These are phyloP conservation scores for Rhododendron vialii DNA, from an alignment of 148 eudicot species.

Conservation along the genomic window DNA sequence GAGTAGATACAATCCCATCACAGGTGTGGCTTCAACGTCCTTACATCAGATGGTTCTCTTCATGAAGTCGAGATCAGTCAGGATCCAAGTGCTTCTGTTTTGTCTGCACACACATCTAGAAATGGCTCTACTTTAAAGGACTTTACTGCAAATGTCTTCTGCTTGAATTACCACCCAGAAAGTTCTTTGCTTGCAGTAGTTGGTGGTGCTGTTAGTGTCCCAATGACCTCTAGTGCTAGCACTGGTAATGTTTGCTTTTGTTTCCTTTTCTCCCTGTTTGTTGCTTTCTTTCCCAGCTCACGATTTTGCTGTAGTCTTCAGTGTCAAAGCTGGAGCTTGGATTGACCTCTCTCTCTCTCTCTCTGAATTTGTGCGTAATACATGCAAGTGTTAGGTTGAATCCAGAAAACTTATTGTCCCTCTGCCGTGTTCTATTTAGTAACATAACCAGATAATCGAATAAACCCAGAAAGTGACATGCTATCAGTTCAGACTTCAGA, in stretches of 20 bases:
- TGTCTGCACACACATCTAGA: slow-evolving; percentile 41
- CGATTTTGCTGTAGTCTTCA: neutral
- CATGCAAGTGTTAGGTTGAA: neutral
- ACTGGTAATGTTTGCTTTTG: slow-evolving; percentile 30
- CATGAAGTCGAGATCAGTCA: slow-evolving; percentile 78
- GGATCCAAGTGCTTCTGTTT: slow-evolving; percentile 69
- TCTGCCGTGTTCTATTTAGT: neutral
- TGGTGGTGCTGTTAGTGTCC: slow-evolving; percentile 41
- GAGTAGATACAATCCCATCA: slow-evolving; percentile 14
- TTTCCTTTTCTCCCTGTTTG: slow-evolving; percentile 3
- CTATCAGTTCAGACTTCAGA: neutral
- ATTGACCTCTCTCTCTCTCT: neutral
- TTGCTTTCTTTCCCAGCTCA: neutral
- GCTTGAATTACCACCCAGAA: slow-evolving; percentile 54
- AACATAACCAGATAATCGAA: neutral
- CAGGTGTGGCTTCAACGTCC: slow-evolving; percentile 82
- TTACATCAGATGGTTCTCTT: slow-evolving; percentile 76
- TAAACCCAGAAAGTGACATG: neutral
- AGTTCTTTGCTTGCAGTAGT: slow-evolving; percentile 59
- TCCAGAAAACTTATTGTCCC: neutral
- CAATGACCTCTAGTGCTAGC: slow-evolving; percentile 29
- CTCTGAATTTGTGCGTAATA: neutral
- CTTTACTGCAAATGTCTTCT: slow-evolving; percentile 42
- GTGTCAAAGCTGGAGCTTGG: neutral
- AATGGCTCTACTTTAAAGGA: slow-evolving; percentile 36